These are phyloP conservation scores for Triticum turgidum DNA, from an alignment of 176 grass and related monocot genomes.

Conservation along the genomic window DNA sequence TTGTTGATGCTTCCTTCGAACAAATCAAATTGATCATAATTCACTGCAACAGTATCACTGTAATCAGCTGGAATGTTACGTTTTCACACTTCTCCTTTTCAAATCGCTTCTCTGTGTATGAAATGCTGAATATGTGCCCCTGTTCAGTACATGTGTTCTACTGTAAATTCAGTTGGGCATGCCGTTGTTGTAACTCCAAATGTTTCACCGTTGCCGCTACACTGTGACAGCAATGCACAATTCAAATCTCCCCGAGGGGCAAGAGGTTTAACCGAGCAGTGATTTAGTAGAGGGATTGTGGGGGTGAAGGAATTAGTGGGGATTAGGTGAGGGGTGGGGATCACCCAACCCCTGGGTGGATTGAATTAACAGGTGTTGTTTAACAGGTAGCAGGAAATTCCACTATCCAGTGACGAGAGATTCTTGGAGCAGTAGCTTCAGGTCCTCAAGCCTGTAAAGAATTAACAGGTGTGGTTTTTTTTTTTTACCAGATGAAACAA, in stretches of 20 bases:
- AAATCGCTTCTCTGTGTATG: background rate
- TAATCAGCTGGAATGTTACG: background rate
- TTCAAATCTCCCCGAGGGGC: background rate
- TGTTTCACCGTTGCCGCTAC: background rate
- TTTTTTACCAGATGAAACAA: background rate
- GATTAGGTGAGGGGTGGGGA: background rate
- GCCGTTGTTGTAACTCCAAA: background rate
- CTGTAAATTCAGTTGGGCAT: background rate
- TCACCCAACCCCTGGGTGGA: background rate
- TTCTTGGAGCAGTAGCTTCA: slow-evolving; percentile 77
- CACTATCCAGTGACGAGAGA: slow-evolving; percentile 60
- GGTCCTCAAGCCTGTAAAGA: slow-evolving; percentile 77
- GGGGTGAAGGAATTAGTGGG: background rate
- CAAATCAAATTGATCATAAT: background rate
- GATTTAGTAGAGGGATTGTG: background rate
- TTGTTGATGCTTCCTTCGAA: too few species aligned
- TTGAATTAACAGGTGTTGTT: too few species aligned
- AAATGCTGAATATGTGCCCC: background rate
- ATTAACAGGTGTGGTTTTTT: slow-evolving; percentile 17
- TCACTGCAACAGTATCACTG: background rate
- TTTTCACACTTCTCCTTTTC: background rate
- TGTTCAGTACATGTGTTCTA: background rate
- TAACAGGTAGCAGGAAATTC: background rate
- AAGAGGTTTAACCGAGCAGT: background rate
- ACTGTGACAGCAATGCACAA: background rate